phyloP scores from a whole-genome alignment of 2,329 filamentous ascomycete species.

The Fusarium torulosum region DNA sequence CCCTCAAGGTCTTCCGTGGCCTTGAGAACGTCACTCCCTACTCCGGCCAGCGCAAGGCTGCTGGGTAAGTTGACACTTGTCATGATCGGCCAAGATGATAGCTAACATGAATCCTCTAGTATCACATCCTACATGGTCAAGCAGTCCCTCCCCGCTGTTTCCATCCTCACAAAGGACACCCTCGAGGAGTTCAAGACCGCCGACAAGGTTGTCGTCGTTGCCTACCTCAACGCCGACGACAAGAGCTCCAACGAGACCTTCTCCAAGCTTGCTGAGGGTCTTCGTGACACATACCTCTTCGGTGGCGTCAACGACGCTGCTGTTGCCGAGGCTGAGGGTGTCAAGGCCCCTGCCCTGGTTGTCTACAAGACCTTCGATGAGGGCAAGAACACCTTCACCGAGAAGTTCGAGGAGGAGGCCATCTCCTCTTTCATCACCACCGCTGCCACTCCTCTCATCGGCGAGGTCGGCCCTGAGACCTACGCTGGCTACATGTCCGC shows the following conservation, averaged over 20 bases:
- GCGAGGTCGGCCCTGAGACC: constrained; percentile 96
- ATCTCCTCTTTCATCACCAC: constrained; percentile 88
- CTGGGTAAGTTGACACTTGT: constrained; percentile 65
- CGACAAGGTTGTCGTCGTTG: constrained; percentile 95
- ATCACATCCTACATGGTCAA: constrained; percentile 95
- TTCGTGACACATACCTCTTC: constrained; percentile 94
- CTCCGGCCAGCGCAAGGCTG: constrained; percentile 88
- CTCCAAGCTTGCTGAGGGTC: constrained; percentile 76
- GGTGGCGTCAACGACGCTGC: constrained; percentile 85
- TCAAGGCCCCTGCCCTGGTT: constrained; percentile 86
- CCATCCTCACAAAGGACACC: constrained; percentile 81
- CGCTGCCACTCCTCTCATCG: constrained; percentile 88
- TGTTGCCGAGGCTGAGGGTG: constrained; percentile 89
- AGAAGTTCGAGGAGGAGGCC: constrained; percentile 83
- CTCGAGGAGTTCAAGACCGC: constrained; percentile 97
- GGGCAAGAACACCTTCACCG: constrained; percentile 85
- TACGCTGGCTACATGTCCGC: constrained; percentile 95
- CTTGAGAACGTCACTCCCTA: constrained; percentile 85
- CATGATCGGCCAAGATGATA: not conserved
- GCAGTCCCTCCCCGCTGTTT: constrained; percentile 94
- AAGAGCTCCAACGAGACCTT: constrained; percentile 92
- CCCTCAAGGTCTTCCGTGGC: constrained; percentile 98
- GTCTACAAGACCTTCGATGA: constrained; percentile 99
- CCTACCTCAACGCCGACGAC: constrained; percentile 83
- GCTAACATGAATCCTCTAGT: constrained; percentile 53